Evolutionary conservation across 1,284 basidiomycete genomes (phyloP), one percentile per base, ranked within the genome.

Genomic region (Sanghuangporus baumii): DNA sequence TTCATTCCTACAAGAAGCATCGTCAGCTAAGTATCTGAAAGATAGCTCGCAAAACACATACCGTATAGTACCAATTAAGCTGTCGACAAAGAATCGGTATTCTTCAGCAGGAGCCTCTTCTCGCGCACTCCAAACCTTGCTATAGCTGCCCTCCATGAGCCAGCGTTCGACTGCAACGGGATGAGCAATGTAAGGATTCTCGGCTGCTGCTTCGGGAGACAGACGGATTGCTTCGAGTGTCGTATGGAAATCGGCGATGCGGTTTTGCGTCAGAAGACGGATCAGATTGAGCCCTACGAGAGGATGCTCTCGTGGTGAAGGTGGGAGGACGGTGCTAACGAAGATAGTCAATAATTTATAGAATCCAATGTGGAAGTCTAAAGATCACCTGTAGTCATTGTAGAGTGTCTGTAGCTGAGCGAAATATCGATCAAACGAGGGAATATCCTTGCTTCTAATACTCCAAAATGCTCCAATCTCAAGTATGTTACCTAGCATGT

Each of bases 71-170:
- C 88, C 89, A 87, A 96, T 93, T 65, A 96, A 77, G 68, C 90
- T 89, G 71, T 95, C 90, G 14, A 95, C 87, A 71, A 96, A 96
- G 79, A 89, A 92, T 69, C 87, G 88, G 78, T 95, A 95, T 73
- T 96, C 94, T 65, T 91, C 88, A 40, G 87, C 83, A 1, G 91
- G 91, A 1, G 91, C 93, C 69, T 94, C 88, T 67, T 93, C 89
- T 68, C 94, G 85, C 48, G 96, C 94, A 68, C 92, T 88, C 94
- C 96, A 99, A 3, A 99, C 96, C 74, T 98, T 97, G 74, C 93
- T 94, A 74, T 99, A 99, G 71, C 90, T 91, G 41, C 96, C 96
- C 74, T 99, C 97, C 96, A 99, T 99, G 64, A 99, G 82, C 93
- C 96, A 98, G 57, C 93, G 82, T 74, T 99, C 97, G 63, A 95